These are phyloP conservation scores for Termitomyces sp. DNA, from an alignment of 768 basidiomycete species.

Conservation along the genomic window DNA sequence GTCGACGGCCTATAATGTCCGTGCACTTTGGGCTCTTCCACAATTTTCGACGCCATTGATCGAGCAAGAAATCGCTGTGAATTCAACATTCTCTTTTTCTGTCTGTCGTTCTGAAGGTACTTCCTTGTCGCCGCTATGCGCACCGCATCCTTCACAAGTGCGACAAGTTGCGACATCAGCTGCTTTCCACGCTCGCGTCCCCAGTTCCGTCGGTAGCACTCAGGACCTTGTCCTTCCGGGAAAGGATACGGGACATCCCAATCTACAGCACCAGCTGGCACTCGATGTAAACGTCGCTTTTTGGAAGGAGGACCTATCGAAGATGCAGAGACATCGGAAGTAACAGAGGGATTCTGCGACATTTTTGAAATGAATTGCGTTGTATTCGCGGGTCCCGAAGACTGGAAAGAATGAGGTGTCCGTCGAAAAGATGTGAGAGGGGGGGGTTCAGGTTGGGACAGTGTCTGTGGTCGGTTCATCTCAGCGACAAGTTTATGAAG, in stretches of 20 bases:
- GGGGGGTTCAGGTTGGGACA: neutral
- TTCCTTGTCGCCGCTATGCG: constrained; percentile 56
- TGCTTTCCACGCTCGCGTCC: constrained; percentile 56
- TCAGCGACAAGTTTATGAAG: constrained; percentile 52
- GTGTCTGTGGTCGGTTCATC: constrained; percentile 14
- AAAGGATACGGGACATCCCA: constrained; percentile 87
- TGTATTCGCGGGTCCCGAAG: neutral
- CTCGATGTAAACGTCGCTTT: constrained; percentile 55
- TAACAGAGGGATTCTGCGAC: neutral
- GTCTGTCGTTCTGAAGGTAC: constrained; percentile 23
- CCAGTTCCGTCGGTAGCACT: constrained; percentile 61
- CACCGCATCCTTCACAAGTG: constrained; percentile 54
- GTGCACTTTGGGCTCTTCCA: constrained; percentile 15
- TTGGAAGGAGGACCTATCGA: constrained; percentile 33
- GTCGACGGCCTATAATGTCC: constrained; percentile 28
- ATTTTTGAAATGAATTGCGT: neutral
- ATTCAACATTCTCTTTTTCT: constrained; percentile 2
- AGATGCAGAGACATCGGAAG: neutral
- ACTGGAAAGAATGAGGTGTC: constrained; percentile 5
- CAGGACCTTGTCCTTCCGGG: constrained; percentile 61
- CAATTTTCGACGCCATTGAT: neutral
- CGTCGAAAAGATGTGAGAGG: constrained; percentile 12
- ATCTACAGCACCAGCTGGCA: constrained; percentile 75
- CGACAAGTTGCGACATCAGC: constrained; percentile 54
- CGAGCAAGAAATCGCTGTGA: neutral